Evolutionary conservation across 1,284 basidiomycete genomes (phyloP).

Genomic region (Fomitopsis palustris): DNA sequence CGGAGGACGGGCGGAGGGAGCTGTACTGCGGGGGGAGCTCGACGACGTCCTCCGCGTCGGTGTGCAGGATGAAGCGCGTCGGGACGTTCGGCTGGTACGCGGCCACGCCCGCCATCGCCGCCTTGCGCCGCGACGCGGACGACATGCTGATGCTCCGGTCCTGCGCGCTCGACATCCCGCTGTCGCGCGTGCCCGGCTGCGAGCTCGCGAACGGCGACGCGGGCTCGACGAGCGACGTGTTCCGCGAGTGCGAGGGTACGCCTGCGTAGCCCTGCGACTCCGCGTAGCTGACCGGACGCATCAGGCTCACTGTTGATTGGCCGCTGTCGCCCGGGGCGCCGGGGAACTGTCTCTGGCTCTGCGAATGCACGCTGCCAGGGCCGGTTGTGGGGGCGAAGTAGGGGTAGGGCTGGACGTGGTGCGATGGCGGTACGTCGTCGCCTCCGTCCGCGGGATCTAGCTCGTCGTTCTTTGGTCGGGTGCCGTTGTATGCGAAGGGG

Average conservation of each 20-base stretch:
- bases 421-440: constrained; percentile 2
- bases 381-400: not conserved
- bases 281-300: constrained; percentile 1
- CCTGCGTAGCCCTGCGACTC: constrained; percentile 1
- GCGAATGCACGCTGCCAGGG: not conserved
- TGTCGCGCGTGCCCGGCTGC: not conserved
- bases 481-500: not conserved
- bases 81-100: constrained; percentile 33
- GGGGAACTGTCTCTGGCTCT: not conserved
- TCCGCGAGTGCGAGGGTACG: constrained; percentile 2
- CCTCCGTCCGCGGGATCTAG: constrained; percentile 5
- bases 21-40: constrained; percentile 76
- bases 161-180: constrained; percentile 7
- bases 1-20: constrained; percentile 36
- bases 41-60: constrained; percentile 61
- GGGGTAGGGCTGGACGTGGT: not conserved
- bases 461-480: not conserved
- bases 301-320: not conserved
- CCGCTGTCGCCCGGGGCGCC: not conserved
- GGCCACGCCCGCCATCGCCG: constrained; percentile 42
- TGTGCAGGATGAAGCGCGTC: constrained; percentile 65
- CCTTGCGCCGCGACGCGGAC: constrained; percentile 46
- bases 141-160: constrained; percentile 16
- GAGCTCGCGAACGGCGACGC: not conserved
- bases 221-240: not conserved